Percentiles rank a stretch among this genome's conserved stretches.
These are phyloP conservation scores for Trematosphaeria pertusa DNA, from an alignment of 2,329 filamentous ascomycete species.

Conservation along the genomic window DNA sequence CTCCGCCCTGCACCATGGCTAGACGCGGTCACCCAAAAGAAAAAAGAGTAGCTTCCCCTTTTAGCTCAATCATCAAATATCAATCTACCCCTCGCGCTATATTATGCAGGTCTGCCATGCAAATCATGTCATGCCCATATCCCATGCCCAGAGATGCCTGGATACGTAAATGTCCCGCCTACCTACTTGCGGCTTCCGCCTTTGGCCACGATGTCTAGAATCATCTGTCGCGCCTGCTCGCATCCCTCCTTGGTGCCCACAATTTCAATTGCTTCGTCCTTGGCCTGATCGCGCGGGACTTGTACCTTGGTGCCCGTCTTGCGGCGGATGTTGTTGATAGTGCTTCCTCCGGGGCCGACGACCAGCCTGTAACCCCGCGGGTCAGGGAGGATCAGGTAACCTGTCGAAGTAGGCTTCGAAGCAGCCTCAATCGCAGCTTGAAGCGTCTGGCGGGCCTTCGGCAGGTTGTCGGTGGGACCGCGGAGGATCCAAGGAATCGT, in stretches of 20 bases:
- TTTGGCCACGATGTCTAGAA: conserved; percentile 75
- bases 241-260: conserved; percentile 79
- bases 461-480: conserved; percentile 77
- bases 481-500: conserved; percentile 90
- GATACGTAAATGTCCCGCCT: no score
- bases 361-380: conserved; percentile 87
- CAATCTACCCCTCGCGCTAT: no score
- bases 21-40: no score
- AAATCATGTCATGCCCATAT: no score
- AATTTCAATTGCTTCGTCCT: conserved; percentile 87
- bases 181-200: no score
- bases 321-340: conserved; percentile 91
- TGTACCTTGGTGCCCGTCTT: conserved; percentile 94
- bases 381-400: conserved; percentile 89
- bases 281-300: conserved; percentile 80
- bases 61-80: no score
- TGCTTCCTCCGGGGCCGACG: conserved; percentile 85
- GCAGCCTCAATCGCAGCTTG: conserved; percentile 76
- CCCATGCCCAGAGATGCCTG: no score
- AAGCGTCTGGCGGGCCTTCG: conserved; percentile 80
- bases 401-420: conserved; percentile 72
- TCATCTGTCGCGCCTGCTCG: conserved; percentile 86
- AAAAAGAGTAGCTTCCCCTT: no score
- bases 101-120: no score
- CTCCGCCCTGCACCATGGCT: no score